Conservation (phyloP, 192 early-diverging fungal species). For the Coemansia sp. region DNA sequence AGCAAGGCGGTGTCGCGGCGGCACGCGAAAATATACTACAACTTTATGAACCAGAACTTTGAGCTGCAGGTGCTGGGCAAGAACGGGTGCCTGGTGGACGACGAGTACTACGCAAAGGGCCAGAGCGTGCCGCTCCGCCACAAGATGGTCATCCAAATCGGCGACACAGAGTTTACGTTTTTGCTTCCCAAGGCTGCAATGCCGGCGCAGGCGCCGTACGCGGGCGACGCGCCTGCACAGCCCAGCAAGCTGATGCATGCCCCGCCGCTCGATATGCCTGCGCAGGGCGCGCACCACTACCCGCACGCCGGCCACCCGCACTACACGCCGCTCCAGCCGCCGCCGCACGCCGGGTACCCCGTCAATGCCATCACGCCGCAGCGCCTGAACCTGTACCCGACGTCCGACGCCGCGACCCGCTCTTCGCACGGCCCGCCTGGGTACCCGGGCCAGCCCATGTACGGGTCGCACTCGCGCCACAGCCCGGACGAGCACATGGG, state of each 20-base stretch:
- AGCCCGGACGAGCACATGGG: not conserved
- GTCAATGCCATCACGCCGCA: slow-evolving; percentile 51
- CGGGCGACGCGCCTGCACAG: not conserved
- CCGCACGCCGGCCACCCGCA: slow-evolving; percentile 5
- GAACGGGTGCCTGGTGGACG: slow-evolving; percentile 88
- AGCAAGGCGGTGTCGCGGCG: slow-evolving; percentile 83
- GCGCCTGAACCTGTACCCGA: slow-evolving; percentile 43
- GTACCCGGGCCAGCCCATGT: not conserved
- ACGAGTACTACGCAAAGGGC: slow-evolving; percentile 69
- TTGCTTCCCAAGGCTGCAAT: slow-evolving; percentile 61
- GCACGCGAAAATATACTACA: slow-evolving; percentile 85
- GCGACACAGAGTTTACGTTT: slow-evolving; percentile 77
- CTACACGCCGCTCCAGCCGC: not conserved
- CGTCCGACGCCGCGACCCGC: not conserved
- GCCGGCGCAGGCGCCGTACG: slow-evolving; percentile 5
- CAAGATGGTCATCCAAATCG: slow-evolving; percentile 74
- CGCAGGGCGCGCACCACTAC: not conserved
- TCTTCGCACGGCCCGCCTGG: not conserved
- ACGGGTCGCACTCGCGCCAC: not conserved
- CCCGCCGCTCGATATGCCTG: slow-evolving; percentile 2
- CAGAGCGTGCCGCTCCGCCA: slow-evolving; percentile 58
- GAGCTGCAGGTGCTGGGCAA: slow-evolving; percentile 86
- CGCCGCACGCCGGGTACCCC: slow-evolving; percentile 16
- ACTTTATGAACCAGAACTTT: slow-evolving; percentile 75
- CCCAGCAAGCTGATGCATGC: not conserved